Evolutionary conservation across 1,139 yeast genomes (phyloP).

Genomic region (Taphrina deformans): DNA sequence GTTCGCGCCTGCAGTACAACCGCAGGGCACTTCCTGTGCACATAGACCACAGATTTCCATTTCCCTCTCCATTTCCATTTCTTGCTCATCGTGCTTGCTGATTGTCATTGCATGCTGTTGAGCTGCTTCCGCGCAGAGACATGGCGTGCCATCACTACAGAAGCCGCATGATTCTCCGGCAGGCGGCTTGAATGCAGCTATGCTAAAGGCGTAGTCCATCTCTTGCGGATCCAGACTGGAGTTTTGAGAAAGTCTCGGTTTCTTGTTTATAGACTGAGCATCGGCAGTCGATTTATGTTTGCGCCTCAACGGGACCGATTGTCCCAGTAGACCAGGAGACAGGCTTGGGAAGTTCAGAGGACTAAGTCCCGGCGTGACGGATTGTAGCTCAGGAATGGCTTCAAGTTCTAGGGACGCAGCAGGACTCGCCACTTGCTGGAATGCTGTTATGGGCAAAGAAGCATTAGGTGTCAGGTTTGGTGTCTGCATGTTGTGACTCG

Average conservation of each 20-base stretch:
- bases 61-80: too few species aligned
- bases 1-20: background rate
- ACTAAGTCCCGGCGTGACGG: slow-evolving; percentile 6
- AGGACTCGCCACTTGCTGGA: slow-evolving; percentile 43
- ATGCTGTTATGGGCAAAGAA: background rate
- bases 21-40: slow-evolving; percentile 4
- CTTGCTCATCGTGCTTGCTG: background rate
- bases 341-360: background rate
- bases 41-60: background rate
- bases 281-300: background rate
- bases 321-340: slow-evolving; percentile 13
- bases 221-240: background rate
- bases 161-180: slow-evolving; percentile 78
- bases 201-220: background rate
- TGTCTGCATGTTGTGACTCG: slow-evolving; percentile 6
- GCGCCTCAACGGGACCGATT: slow-evolving; percentile 26
- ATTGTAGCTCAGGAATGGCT: background rate
- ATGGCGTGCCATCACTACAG: slow-evolving; percentile 87
- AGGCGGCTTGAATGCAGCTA: slow-evolving; percentile 14
- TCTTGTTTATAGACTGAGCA: background rate
- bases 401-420: background rate
- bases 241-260: background rate
- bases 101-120: slow-evolving; percentile 37
- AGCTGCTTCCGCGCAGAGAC: slow-evolving; percentile 83
- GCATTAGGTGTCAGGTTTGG: slow-evolving; percentile 4